Conservation (phyloP, 176 grass and related monocot species). For the Oryza australiensis region DNA sequence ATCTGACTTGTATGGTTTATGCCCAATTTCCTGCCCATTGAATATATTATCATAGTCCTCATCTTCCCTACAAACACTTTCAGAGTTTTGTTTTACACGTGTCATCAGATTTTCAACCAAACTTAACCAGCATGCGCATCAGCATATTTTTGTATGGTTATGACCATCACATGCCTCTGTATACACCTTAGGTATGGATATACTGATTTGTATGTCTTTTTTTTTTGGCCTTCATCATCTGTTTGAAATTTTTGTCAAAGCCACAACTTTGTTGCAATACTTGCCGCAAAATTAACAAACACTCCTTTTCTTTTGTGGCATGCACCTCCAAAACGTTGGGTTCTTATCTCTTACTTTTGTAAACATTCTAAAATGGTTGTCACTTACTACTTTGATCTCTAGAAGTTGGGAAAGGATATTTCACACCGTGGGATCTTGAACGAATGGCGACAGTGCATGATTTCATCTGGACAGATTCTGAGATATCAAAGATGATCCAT, state of each 20-base stretch:
- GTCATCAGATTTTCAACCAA: neutral
- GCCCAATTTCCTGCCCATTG: neutral
- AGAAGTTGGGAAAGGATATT: conserved; percentile 89
- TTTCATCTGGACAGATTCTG: conserved; percentile 84
- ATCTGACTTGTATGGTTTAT: neutral
- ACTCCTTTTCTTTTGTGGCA: neutral
- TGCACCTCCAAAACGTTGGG: conserved; percentile 1
- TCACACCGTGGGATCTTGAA: conserved; percentile 75
- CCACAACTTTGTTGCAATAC: neutral
- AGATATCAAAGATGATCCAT: conserved; percentile 79
- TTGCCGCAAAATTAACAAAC: neutral
- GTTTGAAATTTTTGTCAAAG: neutral
- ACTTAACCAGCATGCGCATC: neutral
- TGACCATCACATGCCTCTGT: neutral
- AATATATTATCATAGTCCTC: neutral
- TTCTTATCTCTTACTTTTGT: conserved; percentile 18
- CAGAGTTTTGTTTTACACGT: conserved; percentile 2
- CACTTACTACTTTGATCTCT: conserved; percentile 31
- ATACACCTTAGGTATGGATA: neutral
- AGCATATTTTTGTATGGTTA: neutral
- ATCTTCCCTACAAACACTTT: neutral
- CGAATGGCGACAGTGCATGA: conserved; percentile 78
- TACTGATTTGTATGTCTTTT: neutral
- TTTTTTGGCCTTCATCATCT: neutral
- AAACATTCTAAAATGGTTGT: conserved; percentile 15